Percentiles rank a stretch among this genome's conserved stretches.
Conservation (phyloP, 768 basidiomycete species). For the Fibroporia radiculosa region DNA sequence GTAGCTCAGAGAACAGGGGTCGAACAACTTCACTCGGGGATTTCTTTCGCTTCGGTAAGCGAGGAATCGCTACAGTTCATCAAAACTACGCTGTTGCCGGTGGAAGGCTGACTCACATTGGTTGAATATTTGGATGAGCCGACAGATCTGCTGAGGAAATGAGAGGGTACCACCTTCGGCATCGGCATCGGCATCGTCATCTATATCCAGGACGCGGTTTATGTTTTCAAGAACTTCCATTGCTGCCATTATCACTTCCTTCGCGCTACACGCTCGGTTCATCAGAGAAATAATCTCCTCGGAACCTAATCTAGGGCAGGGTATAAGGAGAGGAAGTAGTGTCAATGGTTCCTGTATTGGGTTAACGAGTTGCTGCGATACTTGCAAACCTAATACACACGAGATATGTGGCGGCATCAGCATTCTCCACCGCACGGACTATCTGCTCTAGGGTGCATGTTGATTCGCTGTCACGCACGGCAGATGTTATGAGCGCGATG, state of each 20-base stretch:
- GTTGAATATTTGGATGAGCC: slow-evolving; percentile 17
- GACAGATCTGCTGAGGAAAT: slow-evolving; percentile 14
- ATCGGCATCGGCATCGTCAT: slow-evolving; percentile 16
- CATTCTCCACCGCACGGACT: slow-evolving; percentile 8
- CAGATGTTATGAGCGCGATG: slow-evolving; percentile 12
- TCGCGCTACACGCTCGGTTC: slow-evolving; percentile 26
- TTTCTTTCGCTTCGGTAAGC: slow-evolving; percentile 14
- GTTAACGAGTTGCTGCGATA: neutral
- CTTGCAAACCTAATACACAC: slow-evolving; percentile 7
- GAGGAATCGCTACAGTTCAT: slow-evolving; percentile 18
- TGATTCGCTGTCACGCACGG: slow-evolving; percentile 12
- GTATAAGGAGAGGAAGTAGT: slow-evolving; percentile 29
- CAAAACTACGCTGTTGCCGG: neutral
- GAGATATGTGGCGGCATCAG: slow-evolving; percentile 8
- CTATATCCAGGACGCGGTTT: slow-evolving; percentile 8
- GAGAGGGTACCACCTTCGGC: no score
- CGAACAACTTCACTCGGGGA: slow-evolving; percentile 8
- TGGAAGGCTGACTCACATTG: slow-evolving; percentile 10
- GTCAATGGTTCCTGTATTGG: slow-evolving; percentile 32
- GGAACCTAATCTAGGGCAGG: slow-evolving; percentile 23
- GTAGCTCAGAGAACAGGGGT: slow-evolving; percentile 14
- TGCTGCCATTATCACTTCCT: slow-evolving; percentile 34
- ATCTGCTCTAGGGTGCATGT: slow-evolving; percentile 6
- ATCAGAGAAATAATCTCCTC: slow-evolving; percentile 27
- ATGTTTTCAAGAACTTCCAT: slow-evolving; percentile 33